These are phyloP conservation scores for Phallus indusiatus DNA, from an alignment of 768 basidiomycete genomes.

Conservation along the genomic window DNA sequence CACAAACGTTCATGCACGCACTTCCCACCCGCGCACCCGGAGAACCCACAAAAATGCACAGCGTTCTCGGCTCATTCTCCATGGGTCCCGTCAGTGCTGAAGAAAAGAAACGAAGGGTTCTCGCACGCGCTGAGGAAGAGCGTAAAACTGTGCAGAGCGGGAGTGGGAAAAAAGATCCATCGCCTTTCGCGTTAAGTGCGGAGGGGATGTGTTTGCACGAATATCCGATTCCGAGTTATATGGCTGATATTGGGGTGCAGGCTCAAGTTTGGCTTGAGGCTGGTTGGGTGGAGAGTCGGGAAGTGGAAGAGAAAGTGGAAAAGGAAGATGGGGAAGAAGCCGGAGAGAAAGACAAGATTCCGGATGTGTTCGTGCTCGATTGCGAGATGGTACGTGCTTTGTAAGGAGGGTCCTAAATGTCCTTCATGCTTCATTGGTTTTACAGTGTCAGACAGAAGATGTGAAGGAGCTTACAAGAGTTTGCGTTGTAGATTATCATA, in stretches of 20 bases:
- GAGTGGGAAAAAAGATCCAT: constrained; percentile 51
- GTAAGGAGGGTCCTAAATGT: too few species aligned
- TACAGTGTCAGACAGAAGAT: constrained; percentile 84
- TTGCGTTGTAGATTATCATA: constrained; percentile 70
- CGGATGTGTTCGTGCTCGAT: too few species aligned
- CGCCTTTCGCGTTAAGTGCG: constrained; percentile 61
- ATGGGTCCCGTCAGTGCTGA: too few species aligned
- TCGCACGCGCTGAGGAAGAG: constrained; percentile 28
- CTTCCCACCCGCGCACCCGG: constrained; percentile 92
- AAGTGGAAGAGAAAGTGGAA: too few species aligned
- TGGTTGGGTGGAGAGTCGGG: too few species aligned
- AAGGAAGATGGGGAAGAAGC: too few species aligned
- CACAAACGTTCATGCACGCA: constrained; percentile 82
- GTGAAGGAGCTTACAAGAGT: constrained; percentile 85
- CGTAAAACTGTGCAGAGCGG: too few species aligned
- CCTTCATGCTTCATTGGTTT: too few species aligned
- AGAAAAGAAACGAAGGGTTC: constrained; percentile 62
- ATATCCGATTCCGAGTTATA: constrained; percentile 29
- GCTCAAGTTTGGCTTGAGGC: too few species aligned
- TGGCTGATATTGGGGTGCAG: too few species aligned
- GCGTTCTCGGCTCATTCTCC: constrained; percentile 76
- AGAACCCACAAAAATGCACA: constrained; percentile 76
- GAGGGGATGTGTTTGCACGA: constrained; percentile 94
- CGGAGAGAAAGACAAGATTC: too few species aligned
- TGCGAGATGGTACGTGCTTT: too few species aligned